Percentiles rank a stretch among this genome's conserved stretches.
phyloP scores from a whole-genome alignment of 176 grass and related monocot species.

The Cymbopogon citratus region DNA sequence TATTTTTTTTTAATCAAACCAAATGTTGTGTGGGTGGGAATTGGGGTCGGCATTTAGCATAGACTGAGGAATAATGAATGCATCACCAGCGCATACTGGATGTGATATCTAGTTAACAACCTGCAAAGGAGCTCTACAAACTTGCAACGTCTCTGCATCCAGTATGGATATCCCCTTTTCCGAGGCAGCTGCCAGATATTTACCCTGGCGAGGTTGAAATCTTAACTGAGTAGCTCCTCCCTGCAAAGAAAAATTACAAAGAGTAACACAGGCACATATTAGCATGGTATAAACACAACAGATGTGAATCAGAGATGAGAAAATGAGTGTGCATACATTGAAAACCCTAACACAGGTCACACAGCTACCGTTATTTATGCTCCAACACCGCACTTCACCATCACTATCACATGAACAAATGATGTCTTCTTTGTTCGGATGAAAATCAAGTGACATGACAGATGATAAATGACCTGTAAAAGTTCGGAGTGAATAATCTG shows the following conservation, averaged over 20 bases:
- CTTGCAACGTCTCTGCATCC: slow-evolving; percentile 64
- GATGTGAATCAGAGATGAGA: background rate
- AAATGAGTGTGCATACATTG: slow-evolving; percentile 59
- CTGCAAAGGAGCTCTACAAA: slow-evolving; percentile 57
- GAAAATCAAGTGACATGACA: slow-evolving; percentile 94
- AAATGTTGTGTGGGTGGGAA: background rate
- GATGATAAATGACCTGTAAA: slow-evolving; percentile 92
- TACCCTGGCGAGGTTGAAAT: slow-evolving; percentile 82
- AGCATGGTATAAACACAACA: background rate
- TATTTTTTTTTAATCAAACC: background rate
- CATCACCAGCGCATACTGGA: background rate
- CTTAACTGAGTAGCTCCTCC: slow-evolving; percentile 89
- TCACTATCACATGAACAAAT: slow-evolving; percentile 93
- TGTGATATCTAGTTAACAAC: slow-evolving; percentile 32
- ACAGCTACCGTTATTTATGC: slow-evolving; percentile 95
- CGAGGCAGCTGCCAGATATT: slow-evolving; percentile 85
- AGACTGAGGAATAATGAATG: background rate
- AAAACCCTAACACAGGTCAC: slow-evolving; percentile 56
- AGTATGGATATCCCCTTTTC: slow-evolving; percentile 81
- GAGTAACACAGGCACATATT: background rate
- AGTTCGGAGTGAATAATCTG: slow-evolving; percentile 89
- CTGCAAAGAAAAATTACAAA: slow-evolving; percentile 25
- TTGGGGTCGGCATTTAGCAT: background rate
- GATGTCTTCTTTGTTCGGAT: slow-evolving; percentile 96
- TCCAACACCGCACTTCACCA: slow-evolving; percentile 93